Conservation (phyloP, 148 eudicot genomes). For the Heliosperma pusillum region DNA sequence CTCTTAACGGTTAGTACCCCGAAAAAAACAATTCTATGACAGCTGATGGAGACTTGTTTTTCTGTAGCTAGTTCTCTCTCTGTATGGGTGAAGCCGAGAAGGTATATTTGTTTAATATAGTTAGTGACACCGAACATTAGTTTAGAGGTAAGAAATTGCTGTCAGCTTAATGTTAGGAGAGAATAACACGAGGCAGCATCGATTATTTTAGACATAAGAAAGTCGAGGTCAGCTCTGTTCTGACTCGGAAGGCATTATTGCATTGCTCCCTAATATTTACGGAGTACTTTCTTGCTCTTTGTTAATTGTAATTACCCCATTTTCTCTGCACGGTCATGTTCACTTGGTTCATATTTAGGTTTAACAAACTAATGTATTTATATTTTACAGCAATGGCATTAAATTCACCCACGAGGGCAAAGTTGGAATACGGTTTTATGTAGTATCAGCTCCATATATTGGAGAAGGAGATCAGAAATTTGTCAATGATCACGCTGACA, state of each 20-base stretch:
- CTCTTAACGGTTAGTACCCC: background rate
- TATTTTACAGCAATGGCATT: constrained; percentile 72
- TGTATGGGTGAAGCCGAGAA: background rate
- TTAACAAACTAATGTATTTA: background rate
- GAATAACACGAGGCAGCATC: background rate
- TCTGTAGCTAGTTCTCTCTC: background rate
- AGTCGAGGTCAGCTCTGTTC: background rate
- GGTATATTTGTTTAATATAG: background rate
- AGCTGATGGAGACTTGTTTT: background rate
- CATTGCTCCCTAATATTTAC: background rate
- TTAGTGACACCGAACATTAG: background rate
- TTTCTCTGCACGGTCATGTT: background rate
- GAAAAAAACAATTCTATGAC: background rate
- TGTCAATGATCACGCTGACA: constrained; percentile 12
- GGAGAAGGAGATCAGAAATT: constrained; percentile 32
- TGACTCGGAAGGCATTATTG: background rate
- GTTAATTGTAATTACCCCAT: no score
- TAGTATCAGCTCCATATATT: constrained; percentile 44
- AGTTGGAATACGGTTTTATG: constrained; percentile 76
- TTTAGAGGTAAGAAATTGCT: background rate
- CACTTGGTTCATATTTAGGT: background rate
- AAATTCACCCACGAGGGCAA: constrained; percentile 95
- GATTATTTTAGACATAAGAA: background rate
- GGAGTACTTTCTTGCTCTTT: background rate
- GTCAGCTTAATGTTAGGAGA: background rate